Conservation (phyloP, 768 basidiomycete genomes). For the Lentinula raphanica region DNA sequence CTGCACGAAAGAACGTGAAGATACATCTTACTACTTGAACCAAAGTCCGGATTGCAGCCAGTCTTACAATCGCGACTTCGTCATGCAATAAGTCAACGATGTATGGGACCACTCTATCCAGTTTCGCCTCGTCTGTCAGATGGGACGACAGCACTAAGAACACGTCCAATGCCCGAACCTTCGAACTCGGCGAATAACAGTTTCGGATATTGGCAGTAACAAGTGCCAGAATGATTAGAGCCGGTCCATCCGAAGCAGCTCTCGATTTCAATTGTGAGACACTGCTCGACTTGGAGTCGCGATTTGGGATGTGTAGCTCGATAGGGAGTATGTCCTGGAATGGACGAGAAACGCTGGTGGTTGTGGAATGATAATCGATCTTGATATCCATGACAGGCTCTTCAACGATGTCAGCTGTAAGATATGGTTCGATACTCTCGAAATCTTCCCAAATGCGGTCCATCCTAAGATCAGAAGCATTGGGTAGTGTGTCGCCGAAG, state of each 20-base stretch:
- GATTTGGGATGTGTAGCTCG: slow-evolving; percentile 46
- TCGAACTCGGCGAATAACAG: slow-evolving; percentile 79
- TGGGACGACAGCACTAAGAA: slow-evolving; percentile 77
- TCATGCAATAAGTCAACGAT: slow-evolving; percentile 86
- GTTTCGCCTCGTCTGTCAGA: slow-evolving; percentile 90
- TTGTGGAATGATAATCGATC: slow-evolving; percentile 45
- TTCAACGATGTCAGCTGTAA: slow-evolving; percentile 43
- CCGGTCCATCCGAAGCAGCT: slow-evolving; percentile 79
- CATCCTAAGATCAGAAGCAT: slow-evolving; percentile 80
- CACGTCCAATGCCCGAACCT: slow-evolving; percentile 79
- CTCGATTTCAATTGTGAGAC: slow-evolving; percentile 27
- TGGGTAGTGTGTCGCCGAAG: slow-evolving; percentile 46
- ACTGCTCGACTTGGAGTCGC: slow-evolving; percentile 36
- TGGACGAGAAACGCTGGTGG: slow-evolving; percentile 39
- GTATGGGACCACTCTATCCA: slow-evolving; percentile 91
- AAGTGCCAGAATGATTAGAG: slow-evolving; percentile 81
- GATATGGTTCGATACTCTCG: slow-evolving; percentile 71
- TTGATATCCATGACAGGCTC: slow-evolving; percentile 49
- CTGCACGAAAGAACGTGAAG: background rate
- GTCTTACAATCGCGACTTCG: slow-evolving; percentile 78
- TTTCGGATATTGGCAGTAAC: slow-evolving; percentile 88
- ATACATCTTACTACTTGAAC: slow-evolving; percentile 68
- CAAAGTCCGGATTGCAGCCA: slow-evolving; percentile 69
- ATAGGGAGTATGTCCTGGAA: slow-evolving; percentile 77
- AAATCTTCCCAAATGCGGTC: slow-evolving; percentile 87